Evolutionary conservation across 163 green algal species (phyloP), one percentile per base, ranked within the genome.

Genomic region (Volvox carteri): DNA sequence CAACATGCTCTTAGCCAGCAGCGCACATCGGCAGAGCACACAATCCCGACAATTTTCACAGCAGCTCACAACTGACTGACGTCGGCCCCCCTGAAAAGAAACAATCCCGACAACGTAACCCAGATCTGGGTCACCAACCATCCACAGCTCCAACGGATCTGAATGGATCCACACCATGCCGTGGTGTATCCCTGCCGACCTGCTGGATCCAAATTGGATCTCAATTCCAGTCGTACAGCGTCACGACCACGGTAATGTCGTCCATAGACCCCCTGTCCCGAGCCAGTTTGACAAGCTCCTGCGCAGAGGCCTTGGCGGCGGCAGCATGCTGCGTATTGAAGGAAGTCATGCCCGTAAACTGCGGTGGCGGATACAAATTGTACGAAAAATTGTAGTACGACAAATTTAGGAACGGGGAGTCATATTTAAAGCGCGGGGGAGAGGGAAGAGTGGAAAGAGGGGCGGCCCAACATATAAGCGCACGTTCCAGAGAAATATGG

Each of bases 211-310:
- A 39, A 33, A 28, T 30, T 65, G 54, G 25, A 19, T 65, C 46
- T 65, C n/a, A 83, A 7, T 81, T 62, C 89, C 89, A 92, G n/a
- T 92, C 84, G 76, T 84, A 90, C 52, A 92, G 30, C 18, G 84
- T 80, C 23, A 98, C 93, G 19, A 98, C 90, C 0, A 97, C 93
- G 1, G 96, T 96, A 5, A 98, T 93, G 83, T 98, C 97, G 86
- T 98, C 96, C 9, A 95, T 86, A 25, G 89, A 95, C 35, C 96
- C 96, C 0, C 95, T 76, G 65, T 97, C 94, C 37, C 84, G 77
- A 23, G 89, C 89, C 41, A 92, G 67, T 35, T 68, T 67, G n/a
- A 88, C 65, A 25, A 92, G 89, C 50, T 75, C 58, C 50, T 75
- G 48, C 14, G 83, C 83, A 8, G 89, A 84, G 7, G 73, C 84